These are phyloP conservation scores for Mycena crocata DNA, from an alignment of 768 basidiomycete genomes.

Conservation along the genomic window DNA sequence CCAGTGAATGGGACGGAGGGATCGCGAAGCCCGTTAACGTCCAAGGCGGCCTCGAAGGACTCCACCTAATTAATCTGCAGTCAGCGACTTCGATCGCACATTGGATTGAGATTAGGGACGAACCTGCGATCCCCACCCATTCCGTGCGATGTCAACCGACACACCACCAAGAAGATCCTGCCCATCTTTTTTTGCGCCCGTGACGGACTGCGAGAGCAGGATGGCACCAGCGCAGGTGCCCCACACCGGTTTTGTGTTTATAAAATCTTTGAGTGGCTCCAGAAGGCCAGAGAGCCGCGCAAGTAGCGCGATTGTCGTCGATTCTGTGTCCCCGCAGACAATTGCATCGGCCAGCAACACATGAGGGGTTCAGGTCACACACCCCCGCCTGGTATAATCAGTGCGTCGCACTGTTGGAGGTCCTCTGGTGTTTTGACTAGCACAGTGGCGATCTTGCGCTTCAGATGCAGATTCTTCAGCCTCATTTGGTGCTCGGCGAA, in stretches of 20 bases:
- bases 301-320: constrained; percentile 89
- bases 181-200: constrained; percentile 86
- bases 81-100: not conserved
- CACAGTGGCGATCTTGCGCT: constrained; percentile 57
- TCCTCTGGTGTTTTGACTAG: constrained; percentile 84
- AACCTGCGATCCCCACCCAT: constrained; percentile 96
- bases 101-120: constrained; percentile 27
- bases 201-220: constrained; percentile 78
- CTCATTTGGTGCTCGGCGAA: constrained; percentile 88
- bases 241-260: constrained; percentile 85
- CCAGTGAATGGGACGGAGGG: constrained; percentile 76
- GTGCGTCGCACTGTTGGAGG: constrained; percentile 78
- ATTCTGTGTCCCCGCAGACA: constrained; percentile 65
- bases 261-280: constrained; percentile 82
- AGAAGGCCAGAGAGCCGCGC: constrained; percentile 80
- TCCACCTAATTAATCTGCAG: constrained; percentile 74
- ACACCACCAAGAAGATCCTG: constrained; percentile 89
- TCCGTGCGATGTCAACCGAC: constrained; percentile 82
- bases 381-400: constrained; percentile 96
- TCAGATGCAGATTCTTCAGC: constrained; percentile 67
- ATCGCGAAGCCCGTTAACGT: constrained; percentile 71
- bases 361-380: constrained; percentile 31
- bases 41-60: constrained; percentile 87
- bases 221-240: constrained; percentile 98
- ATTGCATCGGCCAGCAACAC: not conserved